Evolutionary conservation across 1,284 basidiomycete species (phyloP), one percentile per base, ranked within the genome.

Genomic region (Ganoderma lingzhi): DNA sequence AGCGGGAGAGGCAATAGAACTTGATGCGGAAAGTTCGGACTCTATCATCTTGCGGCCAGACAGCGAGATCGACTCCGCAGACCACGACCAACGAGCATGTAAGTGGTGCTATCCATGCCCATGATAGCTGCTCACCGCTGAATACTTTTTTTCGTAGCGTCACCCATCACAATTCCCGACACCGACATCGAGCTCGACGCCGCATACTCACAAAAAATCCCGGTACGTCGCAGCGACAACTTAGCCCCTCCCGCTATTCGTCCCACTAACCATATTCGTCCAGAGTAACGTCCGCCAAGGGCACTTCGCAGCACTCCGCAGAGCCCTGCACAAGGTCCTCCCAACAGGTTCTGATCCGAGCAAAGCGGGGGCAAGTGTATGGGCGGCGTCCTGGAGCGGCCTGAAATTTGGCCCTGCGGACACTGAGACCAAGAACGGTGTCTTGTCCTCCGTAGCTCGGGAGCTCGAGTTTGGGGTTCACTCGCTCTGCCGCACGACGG

Each of bases 131-230:
- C 55, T 56, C 15, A 56, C 32, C 32, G 10, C 14, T 23, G 23
- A 23, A 6, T 1, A 5, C 12, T 6, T 35, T 14, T 30, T 19
- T 9, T 9, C 23, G 32, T 35, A 69, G 79, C 76, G 41, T 79
- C 80, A 8, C 76, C 78, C 1, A 48, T 80, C 6, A 53, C 48
- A 2, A 53, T 53, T 30, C 48, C 48, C 23, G 48, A 85, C 14
- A 79, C 85, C 1, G 76, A 82, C 19, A 76, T 88, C 23, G 82
- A 86, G 44, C 80, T 91, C 14, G 88, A 90, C 48, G 83, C 80
- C n/a, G 80, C 83, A 2, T 87, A 84, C 73, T 93, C 91, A 6
- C 82, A 82, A 64, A 93, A 93, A 78, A 82, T 91, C 17, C 83
- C 86, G 0, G 90, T 92, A 71, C 62, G 84, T 78, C 4, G 12